A percentile compares a stretch with the other conserved stretches of the same genome.
Evolutionary conservation across 129 eudicot genomes (phyloP).

Genomic region (Saussurea involucrata): DNA sequence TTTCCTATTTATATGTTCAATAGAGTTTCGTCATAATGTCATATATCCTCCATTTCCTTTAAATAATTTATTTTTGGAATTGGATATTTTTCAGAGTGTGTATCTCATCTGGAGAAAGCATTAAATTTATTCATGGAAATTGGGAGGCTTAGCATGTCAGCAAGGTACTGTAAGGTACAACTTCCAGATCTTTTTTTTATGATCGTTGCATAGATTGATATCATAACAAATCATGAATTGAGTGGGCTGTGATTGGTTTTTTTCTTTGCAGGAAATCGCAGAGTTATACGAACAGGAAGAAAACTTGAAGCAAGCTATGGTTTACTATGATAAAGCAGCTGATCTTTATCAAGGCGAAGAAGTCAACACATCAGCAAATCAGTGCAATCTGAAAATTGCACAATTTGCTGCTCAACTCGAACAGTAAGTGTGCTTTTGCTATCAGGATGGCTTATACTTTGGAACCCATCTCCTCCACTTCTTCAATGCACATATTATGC

Average conservation of each 20-base stretch:
- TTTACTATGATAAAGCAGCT: constrained; percentile 52
- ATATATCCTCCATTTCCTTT: background rate
- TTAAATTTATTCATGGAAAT: constrained; percentile 49
- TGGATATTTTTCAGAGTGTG: constrained; percentile 32
- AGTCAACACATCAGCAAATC: constrained; percentile 46
- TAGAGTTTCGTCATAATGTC: background rate
- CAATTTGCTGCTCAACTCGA: constrained; percentile 47
- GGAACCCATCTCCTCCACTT: background rate
- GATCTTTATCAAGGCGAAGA: constrained; percentile 57
- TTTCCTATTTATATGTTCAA: background rate
- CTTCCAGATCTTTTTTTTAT: background rate
- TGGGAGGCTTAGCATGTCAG: constrained; percentile 53
- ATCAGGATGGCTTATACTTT: no score
- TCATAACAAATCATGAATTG: background rate
- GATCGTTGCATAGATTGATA: no score
- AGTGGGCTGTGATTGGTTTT: background rate
- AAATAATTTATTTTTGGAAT: background rate
- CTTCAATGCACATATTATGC: no score
- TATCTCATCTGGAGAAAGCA: constrained; percentile 50
- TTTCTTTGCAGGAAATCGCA: constrained; percentile 55
- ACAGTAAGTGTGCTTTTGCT: constrained; percentile 29
- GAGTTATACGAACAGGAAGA: constrained; percentile 51
- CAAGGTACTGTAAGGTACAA: constrained; percentile 55
- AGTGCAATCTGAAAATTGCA: constrained; percentile 63
- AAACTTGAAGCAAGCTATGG: constrained; percentile 50